phyloP scores from a whole-genome alignment of 2,329 filamentous ascomycete genomes.

The Aspergillus fructus region DNA sequence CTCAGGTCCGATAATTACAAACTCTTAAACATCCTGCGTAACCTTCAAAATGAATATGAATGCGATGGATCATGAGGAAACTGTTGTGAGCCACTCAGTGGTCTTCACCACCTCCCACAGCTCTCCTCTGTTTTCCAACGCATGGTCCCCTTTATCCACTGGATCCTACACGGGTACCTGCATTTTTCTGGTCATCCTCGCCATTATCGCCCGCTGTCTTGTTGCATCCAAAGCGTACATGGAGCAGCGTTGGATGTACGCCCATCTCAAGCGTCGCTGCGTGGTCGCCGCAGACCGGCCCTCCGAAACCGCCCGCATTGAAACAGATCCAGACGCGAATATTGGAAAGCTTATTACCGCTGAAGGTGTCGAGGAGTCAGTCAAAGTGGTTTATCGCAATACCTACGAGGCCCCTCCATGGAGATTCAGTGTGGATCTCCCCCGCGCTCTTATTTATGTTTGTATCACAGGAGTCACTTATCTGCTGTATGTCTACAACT shows the following conservation, averaged over 20 bases:
- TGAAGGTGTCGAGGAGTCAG: conserved; percentile 78
- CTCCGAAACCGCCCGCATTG: conserved; percentile 59
- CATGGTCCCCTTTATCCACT: conserved; percentile 70
- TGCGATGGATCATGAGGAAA: too few relatives aligned
- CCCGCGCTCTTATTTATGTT: conserved; percentile 69
- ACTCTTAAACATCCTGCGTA: too few relatives aligned
- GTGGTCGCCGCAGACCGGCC: conserved; percentile 68
- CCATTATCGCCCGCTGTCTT: conserved; percentile 66
- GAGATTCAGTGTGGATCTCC: conserved; percentile 76
- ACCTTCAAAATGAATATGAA: conserved; percentile 14
- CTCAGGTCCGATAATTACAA: too few relatives aligned
- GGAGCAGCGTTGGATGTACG: conserved; percentile 66
- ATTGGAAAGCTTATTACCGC: conserved; percentile 65
- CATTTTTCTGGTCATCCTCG: conserved; percentile 82
- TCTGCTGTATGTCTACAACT: conserved; percentile 67
- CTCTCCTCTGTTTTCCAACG: conserved; percentile 64
- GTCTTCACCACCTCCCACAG: conserved; percentile 56
- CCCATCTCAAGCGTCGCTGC: conserved; percentile 72
- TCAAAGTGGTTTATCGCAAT: conserved; percentile 67
- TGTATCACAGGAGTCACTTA: conserved; percentile 76
- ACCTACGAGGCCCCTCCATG: conserved; percentile 62
- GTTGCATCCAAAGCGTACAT: conserved; percentile 65
- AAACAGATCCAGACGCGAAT: conserved; percentile 62
- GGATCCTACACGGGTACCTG: conserved; percentile 84
- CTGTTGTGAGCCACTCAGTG: conserved; percentile 23